Conservation (phyloP, 257 asterid genomes). For the Solanum lignicaule region DNA sequence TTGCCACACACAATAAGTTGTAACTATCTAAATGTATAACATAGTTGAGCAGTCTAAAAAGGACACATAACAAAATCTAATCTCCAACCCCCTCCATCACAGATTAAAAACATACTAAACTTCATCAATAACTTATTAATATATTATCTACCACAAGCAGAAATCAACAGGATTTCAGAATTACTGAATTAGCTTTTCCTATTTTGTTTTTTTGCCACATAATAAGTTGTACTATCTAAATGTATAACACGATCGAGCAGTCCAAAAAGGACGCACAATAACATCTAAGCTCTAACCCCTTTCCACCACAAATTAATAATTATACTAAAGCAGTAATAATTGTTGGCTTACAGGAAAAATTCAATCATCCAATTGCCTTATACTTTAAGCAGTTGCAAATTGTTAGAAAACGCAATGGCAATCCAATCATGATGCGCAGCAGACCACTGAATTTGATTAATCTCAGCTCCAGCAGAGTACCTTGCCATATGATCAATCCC, state of each 20-base stretch:
- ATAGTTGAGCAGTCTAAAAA: background rate
- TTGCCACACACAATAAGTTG: background rate
- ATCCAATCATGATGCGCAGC: constrained; percentile 78
- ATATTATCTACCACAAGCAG: background rate
- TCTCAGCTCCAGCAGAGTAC: constrained; percentile 63
- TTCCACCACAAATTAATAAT: background rate
- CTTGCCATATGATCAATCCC: constrained; percentile 82
- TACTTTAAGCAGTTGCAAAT: constrained; percentile 78
- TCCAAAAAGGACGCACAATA: background rate
- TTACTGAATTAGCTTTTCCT: constrained; percentile 1
- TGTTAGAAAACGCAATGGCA: constrained; percentile 73
- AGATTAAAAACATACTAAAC: background rate
- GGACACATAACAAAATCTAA: background rate
- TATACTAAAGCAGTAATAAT: background rate
- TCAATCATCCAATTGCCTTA: constrained; percentile 23
- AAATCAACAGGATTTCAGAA: background rate
- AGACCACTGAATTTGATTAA: constrained; percentile 95
- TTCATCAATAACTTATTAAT: background rate
- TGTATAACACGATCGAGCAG: background rate
- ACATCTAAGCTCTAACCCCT: background rate
- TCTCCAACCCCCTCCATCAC: background rate
- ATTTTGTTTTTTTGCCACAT: background rate
- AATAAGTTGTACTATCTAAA: background rate
- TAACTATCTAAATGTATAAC: background rate
- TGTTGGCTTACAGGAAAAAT: background rate